Percentiles rank a stretch among this genome's conserved stretches.
Conservation (phyloP, 306 rosid species). For the Erythrophleum fordii region DNA sequence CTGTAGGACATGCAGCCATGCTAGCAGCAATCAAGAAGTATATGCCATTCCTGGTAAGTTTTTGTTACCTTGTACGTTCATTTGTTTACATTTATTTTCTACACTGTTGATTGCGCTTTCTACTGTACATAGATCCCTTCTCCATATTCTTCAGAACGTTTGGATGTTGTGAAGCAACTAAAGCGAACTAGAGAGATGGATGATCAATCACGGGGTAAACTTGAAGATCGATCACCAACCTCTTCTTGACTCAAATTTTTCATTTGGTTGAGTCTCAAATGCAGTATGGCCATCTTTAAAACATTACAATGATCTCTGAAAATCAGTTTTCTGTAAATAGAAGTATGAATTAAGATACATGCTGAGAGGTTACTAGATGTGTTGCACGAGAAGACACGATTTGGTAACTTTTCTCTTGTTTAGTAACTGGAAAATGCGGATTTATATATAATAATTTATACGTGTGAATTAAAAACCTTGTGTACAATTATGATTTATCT, state of each 20-base stretch:
- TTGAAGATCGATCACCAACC: conserved; percentile 52
- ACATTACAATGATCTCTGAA: neutral
- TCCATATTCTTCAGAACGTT: conserved; percentile 62
- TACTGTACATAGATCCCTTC: conserved; percentile 61
- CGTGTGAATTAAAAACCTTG: neutral
- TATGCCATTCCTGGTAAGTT: conserved; percentile 61
- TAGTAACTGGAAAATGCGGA: neutral
- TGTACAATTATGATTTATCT: neutral
- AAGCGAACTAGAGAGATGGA: conserved; percentile 63
- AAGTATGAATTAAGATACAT: neutral
- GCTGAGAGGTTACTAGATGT: neutral
- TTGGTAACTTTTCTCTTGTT: neutral
- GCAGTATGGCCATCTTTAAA: neutral
- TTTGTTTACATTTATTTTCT: neutral
- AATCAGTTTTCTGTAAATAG: conserved; percentile 32
- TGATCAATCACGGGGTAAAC: conserved; percentile 45
- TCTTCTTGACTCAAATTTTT: conserved; percentile 18
- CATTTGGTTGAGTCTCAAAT: conserved; percentile 1
- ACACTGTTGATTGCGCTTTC: conserved; percentile 28
- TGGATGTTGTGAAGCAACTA: conserved; percentile 69
- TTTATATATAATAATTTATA: neutral
- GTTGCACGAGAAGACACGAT: neutral
- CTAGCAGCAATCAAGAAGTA: conserved; percentile 72
- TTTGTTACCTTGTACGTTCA: conserved; percentile 1
- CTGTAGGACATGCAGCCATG: conserved; percentile 76